A percentile compares a stretch with the other conserved stretches of the same genome.
These are phyloP conservation scores for Chaetomidium leptoderma DNA, from an alignment of 495 filamentous ascomycete species.

Conservation along the genomic window DNA sequence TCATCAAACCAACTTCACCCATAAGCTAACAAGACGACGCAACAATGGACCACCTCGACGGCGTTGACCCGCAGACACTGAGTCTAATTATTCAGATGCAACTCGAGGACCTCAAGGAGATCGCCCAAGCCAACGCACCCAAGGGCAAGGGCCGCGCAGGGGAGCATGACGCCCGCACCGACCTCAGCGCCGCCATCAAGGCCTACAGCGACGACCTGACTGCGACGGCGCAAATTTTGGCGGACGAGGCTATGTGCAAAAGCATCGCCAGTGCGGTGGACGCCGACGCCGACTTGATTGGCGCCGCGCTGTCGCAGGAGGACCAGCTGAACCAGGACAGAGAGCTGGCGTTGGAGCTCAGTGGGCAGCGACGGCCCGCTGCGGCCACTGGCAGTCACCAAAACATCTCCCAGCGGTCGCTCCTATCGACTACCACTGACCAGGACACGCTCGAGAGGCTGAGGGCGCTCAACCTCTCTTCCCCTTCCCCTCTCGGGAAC, in stretches of 20 bases:
- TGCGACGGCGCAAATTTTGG: conserved; percentile 12
- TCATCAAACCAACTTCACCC: no score
- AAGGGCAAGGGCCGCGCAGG: conserved; percentile 35
- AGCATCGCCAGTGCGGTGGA: conserved; percentile 34
- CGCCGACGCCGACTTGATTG: conserved; percentile 26
- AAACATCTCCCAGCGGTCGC: background rate
- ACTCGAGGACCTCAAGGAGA: conserved; percentile 29
- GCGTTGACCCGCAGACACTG: background rate
- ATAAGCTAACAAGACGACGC: no score
- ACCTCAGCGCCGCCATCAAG: conserved; percentile 26
- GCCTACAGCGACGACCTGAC: conserved; percentile 32
- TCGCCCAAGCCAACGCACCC: background rate
- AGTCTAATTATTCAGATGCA: conserved; percentile 29
- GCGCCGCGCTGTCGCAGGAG: conserved; percentile 19
- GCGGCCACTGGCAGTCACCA: background rate
- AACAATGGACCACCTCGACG: background rate
- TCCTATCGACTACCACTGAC: background rate
- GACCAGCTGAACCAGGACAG: conserved; percentile 25
- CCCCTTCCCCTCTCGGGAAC: background rate
- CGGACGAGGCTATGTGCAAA: conserved; percentile 30
- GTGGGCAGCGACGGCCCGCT: background rate
- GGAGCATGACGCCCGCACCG: conserved; percentile 15
- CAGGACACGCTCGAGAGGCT: background rate
- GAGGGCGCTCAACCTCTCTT: background rate
- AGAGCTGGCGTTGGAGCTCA: conserved; percentile 15